Evolutionary conservation across 2,329 filamentous ascomycete species (phyloP).

Genomic region (Bipolaris oryzae): DNA sequence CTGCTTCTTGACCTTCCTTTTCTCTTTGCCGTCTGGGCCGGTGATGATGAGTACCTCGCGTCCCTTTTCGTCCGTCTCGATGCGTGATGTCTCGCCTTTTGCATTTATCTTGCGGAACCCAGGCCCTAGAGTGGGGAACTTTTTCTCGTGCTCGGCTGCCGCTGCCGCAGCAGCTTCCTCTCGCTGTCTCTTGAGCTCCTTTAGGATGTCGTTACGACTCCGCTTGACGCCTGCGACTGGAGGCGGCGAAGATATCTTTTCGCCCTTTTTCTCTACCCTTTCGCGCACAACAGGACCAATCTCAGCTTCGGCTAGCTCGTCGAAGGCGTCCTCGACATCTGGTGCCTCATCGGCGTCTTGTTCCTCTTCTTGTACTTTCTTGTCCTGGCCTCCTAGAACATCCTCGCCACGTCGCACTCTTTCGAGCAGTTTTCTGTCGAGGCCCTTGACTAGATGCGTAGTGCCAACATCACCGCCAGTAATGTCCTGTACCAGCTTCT

Average conservation of each 20-base stretch:
- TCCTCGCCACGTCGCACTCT: slow-evolving; percentile 70
- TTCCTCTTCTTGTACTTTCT: slow-evolving; percentile 34
- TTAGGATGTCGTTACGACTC: slow-evolving; percentile 64
- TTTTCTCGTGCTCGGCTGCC: slow-evolving; percentile 49
- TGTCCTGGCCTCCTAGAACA: slow-evolving; percentile 48
- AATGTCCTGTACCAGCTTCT: slow-evolving; percentile 75
- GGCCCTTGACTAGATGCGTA: slow-evolving; percentile 88
- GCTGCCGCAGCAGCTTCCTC: slow-evolving; percentile 53
- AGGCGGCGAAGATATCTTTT: slow-evolving; percentile 53
- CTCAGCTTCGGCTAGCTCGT: slow-evolving; percentile 67
- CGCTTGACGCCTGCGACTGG: slow-evolving; percentile 57
- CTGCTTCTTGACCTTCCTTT: slow-evolving; percentile 65
- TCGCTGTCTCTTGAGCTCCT: slow-evolving; percentile 63
- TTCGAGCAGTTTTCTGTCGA: slow-evolving; percentile 82
- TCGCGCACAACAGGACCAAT: slow-evolving; percentile 70
- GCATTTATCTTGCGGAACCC: slow-evolving; percentile 62
- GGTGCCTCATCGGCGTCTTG: slow-evolving; percentile 32
- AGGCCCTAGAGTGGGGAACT: slow-evolving; percentile 56
- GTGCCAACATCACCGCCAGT: slow-evolving; percentile 78
- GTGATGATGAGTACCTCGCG: slow-evolving; percentile 65
- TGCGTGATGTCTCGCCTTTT: slow-evolving; percentile 57
- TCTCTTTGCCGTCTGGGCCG: slow-evolving; percentile 65
- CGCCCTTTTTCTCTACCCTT: slow-evolving; percentile 60
- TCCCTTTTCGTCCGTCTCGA: slow-evolving; percentile 62
- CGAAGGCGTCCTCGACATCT: slow-evolving; percentile 55